Percentiles rank a stretch among this genome's conserved stretches.
Conservation (phyloP, 345 rosid species). For the Trapa bicornis region DNA sequence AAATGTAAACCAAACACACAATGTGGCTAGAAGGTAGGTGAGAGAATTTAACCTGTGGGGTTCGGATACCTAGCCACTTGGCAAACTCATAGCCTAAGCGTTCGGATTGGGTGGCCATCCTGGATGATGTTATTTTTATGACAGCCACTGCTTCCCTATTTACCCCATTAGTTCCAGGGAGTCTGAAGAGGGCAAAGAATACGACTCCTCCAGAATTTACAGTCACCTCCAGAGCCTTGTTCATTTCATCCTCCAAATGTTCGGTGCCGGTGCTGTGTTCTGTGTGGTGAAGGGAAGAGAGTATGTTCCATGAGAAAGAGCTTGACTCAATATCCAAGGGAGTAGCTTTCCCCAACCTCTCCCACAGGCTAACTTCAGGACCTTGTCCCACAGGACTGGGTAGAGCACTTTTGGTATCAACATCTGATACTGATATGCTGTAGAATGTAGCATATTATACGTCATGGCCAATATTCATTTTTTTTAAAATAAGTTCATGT, state of each 20-base stretch:
- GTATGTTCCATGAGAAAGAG: slow-evolving; percentile 75
- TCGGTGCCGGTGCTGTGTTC: slow-evolving; percentile 81
- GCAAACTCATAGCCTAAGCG: slow-evolving; percentile 98
- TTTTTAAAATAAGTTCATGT: too few species aligned
- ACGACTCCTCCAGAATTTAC: slow-evolving; percentile 99
- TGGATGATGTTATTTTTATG: slow-evolving; percentile 90
- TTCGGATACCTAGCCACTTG: slow-evolving; percentile 79
- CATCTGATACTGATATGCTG: slow-evolving; percentile 48
- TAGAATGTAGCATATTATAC: slow-evolving; percentile 1
- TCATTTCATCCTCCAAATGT: slow-evolving; percentile 77
- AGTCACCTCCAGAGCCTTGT: slow-evolving; percentile 77
- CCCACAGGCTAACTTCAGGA: slow-evolving; percentile 70
- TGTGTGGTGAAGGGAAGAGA: slow-evolving; percentile 93
- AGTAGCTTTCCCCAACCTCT: slow-evolving; percentile 76
- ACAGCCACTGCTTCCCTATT: slow-evolving; percentile 87
- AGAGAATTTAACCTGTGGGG: slow-evolving; percentile 65
- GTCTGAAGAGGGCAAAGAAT: slow-evolving; percentile 84
- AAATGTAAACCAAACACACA: too few species aligned
- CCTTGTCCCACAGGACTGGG: not conserved
- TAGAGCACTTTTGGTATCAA: slow-evolving; percentile 29
- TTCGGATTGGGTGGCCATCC: slow-evolving; percentile 99
- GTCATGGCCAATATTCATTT: not conserved
- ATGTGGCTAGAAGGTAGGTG: not conserved
- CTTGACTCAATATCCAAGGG: slow-evolving; percentile 52
- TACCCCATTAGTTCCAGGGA: slow-evolving; percentile 32